A percentile compares a stretch with the other conserved stretches of the same genome.
phyloP scores from a whole-genome alignment of 139 green algal genomes.

The Yamagishiella unicocca region DNA sequence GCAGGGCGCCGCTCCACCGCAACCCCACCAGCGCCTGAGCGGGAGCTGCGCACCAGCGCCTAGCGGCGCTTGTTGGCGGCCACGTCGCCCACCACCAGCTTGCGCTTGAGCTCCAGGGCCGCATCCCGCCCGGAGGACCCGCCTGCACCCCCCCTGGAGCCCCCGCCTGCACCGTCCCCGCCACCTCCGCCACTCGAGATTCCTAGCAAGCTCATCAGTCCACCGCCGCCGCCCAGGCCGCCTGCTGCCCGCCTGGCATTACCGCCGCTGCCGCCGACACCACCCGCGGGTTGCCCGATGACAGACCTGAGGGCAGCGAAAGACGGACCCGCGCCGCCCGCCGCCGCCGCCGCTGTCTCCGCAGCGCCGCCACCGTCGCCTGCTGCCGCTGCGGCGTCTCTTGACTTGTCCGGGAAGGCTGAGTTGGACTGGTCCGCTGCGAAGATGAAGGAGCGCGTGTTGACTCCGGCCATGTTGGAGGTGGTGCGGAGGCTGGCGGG shows the following conservation, averaged over 20 bases:
- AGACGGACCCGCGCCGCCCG: not conserved
- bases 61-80: conserved; percentile 7
- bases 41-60: too few species aligned
- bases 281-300: not conserved
- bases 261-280: not conserved
- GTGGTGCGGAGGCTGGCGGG: conserved; percentile 29
- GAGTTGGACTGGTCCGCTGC: conserved; percentile 26
- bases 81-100: conserved; percentile 12
- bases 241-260: not conserved
- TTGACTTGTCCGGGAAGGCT: conserved; percentile 31
- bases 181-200: not conserved
- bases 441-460: conserved; percentile 48
- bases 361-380: not conserved
- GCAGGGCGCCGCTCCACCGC: too few species aligned
- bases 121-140: not conserved
- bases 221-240: not conserved
- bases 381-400: not conserved
- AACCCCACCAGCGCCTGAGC: too few species aligned
- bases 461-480: conserved; percentile 2
- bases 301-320: not conserved
- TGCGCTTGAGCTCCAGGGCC: conserved; percentile 31
- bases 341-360: not conserved
- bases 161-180: not conserved
- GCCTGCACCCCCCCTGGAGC: not conserved
- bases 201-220: conserved; percentile 13